Percentiles rank a stretch among this genome's conserved stretches.
phyloP scores from a whole-genome alignment of 1,284 basidiomycete genomes.

The Trametes polyzona region DNA sequence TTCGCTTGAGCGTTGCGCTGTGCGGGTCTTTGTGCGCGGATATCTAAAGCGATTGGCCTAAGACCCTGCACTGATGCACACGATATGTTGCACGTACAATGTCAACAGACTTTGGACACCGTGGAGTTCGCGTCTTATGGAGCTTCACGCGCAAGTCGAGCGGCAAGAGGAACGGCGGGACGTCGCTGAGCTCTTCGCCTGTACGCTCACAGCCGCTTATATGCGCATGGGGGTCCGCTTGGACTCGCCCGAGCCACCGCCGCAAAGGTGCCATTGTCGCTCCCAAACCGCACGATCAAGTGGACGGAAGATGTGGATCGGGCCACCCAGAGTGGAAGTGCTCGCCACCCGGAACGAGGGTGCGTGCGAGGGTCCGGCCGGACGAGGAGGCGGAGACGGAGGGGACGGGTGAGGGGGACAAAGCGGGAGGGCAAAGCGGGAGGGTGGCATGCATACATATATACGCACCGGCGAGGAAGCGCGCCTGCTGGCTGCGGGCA shows the following conservation, averaged over 20 bases:
- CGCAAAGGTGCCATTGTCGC: conserved; percentile 21
- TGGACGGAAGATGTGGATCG: neutral
- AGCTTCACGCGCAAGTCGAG: conserved; percentile 20
- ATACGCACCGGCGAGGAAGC: conserved; percentile 5
- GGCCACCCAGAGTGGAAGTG: neutral
- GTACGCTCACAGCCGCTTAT: conserved; percentile 8
- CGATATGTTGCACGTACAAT: neutral
- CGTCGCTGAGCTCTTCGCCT: conserved; percentile 10
- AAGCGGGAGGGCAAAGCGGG: conserved; percentile 12
- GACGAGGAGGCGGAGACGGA: neutral
- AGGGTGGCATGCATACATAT: conserved; percentile 1
- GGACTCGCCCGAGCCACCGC: conserved; percentile 21
- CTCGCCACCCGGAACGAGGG: neutral
- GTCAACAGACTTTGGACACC: conserved; percentile 1
- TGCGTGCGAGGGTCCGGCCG: neutral
- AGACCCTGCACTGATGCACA: no score
- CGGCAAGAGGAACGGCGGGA: conserved; percentile 23
- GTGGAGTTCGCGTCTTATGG: conserved; percentile 8
- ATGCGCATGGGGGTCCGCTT: conserved; percentile 15
- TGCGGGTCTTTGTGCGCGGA: conserved; percentile 6
- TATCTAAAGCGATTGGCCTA: neutral
- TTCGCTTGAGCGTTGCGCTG: neutral
- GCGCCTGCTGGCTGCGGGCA: neutral
- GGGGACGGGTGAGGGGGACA: conserved; percentile 2
- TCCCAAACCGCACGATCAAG: neutral